phyloP scores from a whole-genome alignment of 2,329 filamentous ascomycete species.

The Drechslerella dactyloides region DNA sequence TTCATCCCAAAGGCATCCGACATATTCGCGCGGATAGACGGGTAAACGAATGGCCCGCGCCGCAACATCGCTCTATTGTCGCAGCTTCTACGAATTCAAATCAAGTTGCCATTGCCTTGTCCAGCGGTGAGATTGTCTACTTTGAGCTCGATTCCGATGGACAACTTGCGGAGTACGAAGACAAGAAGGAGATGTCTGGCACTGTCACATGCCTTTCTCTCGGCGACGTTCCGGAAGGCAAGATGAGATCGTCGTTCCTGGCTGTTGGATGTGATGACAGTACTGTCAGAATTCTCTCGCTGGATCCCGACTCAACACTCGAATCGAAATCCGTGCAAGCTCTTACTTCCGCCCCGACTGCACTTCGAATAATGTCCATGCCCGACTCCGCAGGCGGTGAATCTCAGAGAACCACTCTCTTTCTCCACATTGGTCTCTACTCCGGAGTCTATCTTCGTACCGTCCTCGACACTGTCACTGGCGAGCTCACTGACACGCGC shows the following conservation, averaged over 20 bases:
- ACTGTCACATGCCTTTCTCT: constrained; percentile 95
- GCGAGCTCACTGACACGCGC: constrained; percentile 90
- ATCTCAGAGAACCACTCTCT: constrained; percentile 74
- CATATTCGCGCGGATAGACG: constrained; percentile 79
- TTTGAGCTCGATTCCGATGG: constrained; percentile 97
- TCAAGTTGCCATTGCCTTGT: constrained; percentile 91
- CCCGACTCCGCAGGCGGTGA: constrained; percentile 82
- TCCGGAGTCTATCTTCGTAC: constrained; percentile 96
- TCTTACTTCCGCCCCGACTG: constrained; percentile 84
- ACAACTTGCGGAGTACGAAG: constrained; percentile 88
- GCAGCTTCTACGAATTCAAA: constrained; percentile 90
- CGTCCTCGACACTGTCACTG: constrained; percentile 91
- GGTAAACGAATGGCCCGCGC: constrained; percentile 91
- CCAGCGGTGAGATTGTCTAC: constrained; percentile 95
- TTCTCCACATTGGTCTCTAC: constrained; percentile 92
- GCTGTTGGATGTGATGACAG: constrained; percentile 97
- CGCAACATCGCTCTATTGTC: constrained; percentile 85
- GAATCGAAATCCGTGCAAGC: constrained; percentile 95
- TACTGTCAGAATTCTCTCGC: constrained; percentile 87
- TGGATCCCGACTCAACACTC: constrained; percentile 87
- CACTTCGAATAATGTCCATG: constrained; percentile 92
- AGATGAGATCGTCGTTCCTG: constrained; percentile 85
- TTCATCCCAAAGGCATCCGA: constrained; percentile 94
- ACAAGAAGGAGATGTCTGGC: constrained; percentile 92
- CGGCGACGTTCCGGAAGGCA: constrained; percentile 88